Percentiles rank a stretch among this genome's conserved stretches.
Conservation (phyloP, 768 basidiomycete species). For the Boletus rex-veris region DNA sequence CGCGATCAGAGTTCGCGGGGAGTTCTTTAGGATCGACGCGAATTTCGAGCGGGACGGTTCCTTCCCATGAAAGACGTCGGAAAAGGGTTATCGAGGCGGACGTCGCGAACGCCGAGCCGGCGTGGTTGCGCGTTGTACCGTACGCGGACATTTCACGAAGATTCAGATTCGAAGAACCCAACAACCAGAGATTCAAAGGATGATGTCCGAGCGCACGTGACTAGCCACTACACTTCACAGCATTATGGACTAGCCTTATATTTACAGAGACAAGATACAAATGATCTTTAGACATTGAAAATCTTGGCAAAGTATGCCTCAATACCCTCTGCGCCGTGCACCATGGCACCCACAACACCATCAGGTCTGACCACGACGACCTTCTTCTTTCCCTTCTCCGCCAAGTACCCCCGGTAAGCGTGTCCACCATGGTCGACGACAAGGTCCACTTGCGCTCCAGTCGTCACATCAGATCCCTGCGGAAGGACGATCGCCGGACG, state of each 20-base stretch:
- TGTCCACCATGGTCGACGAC: conserved; percentile 37
- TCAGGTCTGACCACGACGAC: conserved; percentile 44
- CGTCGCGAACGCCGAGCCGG: conserved; percentile 44
- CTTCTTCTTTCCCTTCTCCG: conserved; percentile 26
- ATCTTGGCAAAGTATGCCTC: conserved; percentile 17
- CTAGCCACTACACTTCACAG: too few relatives aligned
- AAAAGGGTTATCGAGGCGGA: conserved; percentile 77
- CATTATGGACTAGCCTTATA: too few relatives aligned
- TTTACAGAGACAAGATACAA: too few relatives aligned
- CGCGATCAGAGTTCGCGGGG: conserved; percentile 85
- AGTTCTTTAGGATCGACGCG: conserved; percentile 86
- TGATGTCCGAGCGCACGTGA: conserved; percentile 11
- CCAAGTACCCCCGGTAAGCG: conserved; percentile 39
- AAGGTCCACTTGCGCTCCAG: conserved; percentile 24
- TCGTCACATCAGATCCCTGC: not conserved
- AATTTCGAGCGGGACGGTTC: conserved; percentile 85
- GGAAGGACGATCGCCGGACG: conserved; percentile 15
- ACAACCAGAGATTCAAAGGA: not conserved
- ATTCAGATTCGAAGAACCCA: conserved; percentile 1
- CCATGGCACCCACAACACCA: conserved; percentile 38
- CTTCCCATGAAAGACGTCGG: conserved; percentile 86
- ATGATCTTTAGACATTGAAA: not conserved
- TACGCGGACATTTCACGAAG: conserved; percentile 45
- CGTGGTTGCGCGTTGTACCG: conserved; percentile 49
- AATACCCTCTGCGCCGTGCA: conserved; percentile 16